Conservation (phyloP, 768 basidiomycete genomes). For the Agrocybe praecox region DNA sequence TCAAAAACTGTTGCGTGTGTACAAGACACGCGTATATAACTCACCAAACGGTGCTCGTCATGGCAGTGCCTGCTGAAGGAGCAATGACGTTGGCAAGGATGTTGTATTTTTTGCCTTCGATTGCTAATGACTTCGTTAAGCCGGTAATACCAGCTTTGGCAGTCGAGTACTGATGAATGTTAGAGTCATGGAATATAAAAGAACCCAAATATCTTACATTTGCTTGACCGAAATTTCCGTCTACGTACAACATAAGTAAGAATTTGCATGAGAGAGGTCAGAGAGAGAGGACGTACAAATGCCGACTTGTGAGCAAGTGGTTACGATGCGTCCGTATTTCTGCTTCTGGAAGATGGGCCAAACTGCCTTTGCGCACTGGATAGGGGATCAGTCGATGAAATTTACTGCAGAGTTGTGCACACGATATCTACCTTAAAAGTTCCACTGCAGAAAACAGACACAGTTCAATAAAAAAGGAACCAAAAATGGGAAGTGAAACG, state of each 20-base stretch:
- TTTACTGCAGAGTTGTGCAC: too few relatives aligned
- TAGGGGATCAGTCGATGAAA: not conserved
- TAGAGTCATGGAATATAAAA: slow-evolving; percentile 1
- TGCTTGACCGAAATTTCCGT: slow-evolving; percentile 94
- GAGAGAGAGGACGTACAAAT: slow-evolving; percentile 66
- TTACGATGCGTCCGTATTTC: slow-evolving; percentile 94
- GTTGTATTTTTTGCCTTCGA: slow-evolving; percentile 91
- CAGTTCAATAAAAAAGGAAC: not conserved
- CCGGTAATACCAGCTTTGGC: slow-evolving; percentile 94
- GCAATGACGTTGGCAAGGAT: slow-evolving; percentile 90
- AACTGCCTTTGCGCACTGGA: slow-evolving; percentile 85
- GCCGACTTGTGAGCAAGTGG: slow-evolving; percentile 91
- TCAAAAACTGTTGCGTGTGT: not conserved
- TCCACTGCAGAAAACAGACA: slow-evolving; percentile 44
- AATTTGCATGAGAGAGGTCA: not conserved
- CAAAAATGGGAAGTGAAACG: slow-evolving; percentile 8
- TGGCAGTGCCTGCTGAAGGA: slow-evolving; percentile 87
- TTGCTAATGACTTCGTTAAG: slow-evolving; percentile 84
- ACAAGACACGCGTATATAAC: slow-evolving; percentile 14
- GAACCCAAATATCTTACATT: slow-evolving; percentile 52
- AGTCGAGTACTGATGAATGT: slow-evolving; percentile 68
- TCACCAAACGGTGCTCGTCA: slow-evolving; percentile 85
- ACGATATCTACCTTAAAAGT: slow-evolving; percentile 78
- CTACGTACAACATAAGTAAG: slow-evolving; percentile 37
- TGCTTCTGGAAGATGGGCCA: slow-evolving; percentile 98